Evolutionary conservation across 768 basidiomycete genomes (phyloP).

Genomic region (Tricholoma saponaceum): DNA sequence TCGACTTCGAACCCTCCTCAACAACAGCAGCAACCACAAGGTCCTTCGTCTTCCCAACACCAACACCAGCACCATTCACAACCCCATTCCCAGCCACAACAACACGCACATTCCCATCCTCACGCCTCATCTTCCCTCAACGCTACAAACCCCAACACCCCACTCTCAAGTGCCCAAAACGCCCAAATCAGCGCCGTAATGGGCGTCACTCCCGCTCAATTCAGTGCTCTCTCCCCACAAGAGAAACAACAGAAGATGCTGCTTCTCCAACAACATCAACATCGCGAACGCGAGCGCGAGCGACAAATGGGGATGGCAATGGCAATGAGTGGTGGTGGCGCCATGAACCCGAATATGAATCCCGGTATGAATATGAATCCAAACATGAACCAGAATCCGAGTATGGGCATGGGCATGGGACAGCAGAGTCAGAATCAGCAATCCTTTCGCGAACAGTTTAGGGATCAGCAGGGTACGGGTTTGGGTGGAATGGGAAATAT

Average conservation of each 20-base stretch:
- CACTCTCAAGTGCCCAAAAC: background rate
- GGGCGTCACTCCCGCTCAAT: slow-evolving; percentile 10
- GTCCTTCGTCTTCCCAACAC: background rate
- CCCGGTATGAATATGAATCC: background rate
- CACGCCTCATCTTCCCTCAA: too few species aligned
- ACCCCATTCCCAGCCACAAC: too few species aligned
- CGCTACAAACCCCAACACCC: too few species aligned
- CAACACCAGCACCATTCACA: too few species aligned
- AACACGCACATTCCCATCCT: background rate
- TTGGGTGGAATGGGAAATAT: background rate
- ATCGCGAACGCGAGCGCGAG: slow-evolving; percentile 13
- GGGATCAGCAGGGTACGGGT: background rate
- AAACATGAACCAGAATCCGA: background rate
- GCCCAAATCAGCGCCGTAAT: slow-evolving; percentile 1
- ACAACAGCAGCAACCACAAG: background rate
- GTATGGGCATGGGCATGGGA: background rate
- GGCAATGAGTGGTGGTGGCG: background rate
- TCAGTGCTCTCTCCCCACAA: slow-evolving; percentile 10
- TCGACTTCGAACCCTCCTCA: slow-evolving; percentile 7
- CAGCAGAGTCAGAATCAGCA: slow-evolving; percentile 3
- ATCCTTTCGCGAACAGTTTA: background rate
- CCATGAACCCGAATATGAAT: background rate
- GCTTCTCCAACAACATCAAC: slow-evolving; percentile 7
- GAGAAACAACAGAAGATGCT: slow-evolving; percentile 18
- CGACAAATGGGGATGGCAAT: background rate